Base-by-base conservation (phyloP, 192 early-diverging fungal species). In the Rhizophlyctis rosea region DNA sequence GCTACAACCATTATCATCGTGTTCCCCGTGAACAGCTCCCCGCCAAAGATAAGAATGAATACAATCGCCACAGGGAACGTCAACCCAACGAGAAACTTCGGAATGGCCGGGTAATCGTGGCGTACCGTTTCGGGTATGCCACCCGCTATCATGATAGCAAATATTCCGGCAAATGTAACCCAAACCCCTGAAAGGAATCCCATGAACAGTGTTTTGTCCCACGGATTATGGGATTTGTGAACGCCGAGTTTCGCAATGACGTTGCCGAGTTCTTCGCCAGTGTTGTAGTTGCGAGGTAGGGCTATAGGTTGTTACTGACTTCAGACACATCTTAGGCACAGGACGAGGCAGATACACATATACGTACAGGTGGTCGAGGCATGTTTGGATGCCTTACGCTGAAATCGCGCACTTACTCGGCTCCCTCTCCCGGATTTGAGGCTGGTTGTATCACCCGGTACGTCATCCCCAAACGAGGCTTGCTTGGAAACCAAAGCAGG, bases 1-100 rank as follows among this genome's bases (percentile, higher is more conserved):
- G 70, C 36, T 1, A 71, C 57, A 3, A 62, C 50, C 62, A 71
- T 59, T 57, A 71, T 59, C 69, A 71, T 68, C 27, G 65, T 68
- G 65, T 68, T 65, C 62, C 63, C 70, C 47, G 64, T 71, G 47
- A 71, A 71, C 29, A 71, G 70, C 59, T 71, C 70, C 16, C 70
- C 70, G 1, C 70, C 70, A 44, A 69, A 71, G 28, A 71, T 50
- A 50, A 71, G 58, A 32, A 71, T 69, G 47, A 67, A 71, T 18
- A 71, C 57, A 47, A 71, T 65, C 28, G 57, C 64, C 0, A 71
- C 52, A 4, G 70, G 70, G 39, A 71, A 71, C 0, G 70, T 71
- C 24, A 53, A 28, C 4, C 70, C 70, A 29, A 69, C 9, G 0
- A 71, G 44, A 50, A 71, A 48, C 39, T 69, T 71, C 21, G 57